Evolutionary conservation across 2,329 filamentous ascomycete genomes (phyloP), one percentile per base, ranked within the genome.

Genomic region (Fusarium subtropicale): DNA sequence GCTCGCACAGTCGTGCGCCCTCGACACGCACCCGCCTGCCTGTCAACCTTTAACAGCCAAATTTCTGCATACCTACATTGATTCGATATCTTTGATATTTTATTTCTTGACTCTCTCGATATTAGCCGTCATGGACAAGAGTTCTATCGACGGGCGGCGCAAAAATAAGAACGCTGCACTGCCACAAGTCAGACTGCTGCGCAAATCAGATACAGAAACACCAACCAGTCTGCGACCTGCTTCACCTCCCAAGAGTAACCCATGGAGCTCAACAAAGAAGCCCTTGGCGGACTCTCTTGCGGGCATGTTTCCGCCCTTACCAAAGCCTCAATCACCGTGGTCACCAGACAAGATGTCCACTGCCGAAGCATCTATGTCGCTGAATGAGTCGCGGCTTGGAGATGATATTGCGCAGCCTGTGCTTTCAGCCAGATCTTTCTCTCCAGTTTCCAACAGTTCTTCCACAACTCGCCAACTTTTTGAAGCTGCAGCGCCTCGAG

Each of bases 161-260:
- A 61, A 64, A 31, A 74, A 65, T 38, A 71, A 59, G 57, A 44
- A 65, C 34, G 26, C 52, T 36, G 31, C 31, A n/a, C 34, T 52
- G 36, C 51, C 66, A 13, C 44, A 56, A 38, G 41, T 57, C 28
- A 65, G 56, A 31, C 44, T 44, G 3, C 28, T 36, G 22, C 57
- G 60, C 45, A 75, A 71, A n/a, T 39, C 45, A 38, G 58, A 67
- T 12, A 45, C 46, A 38, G 58, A 67, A 56, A 38, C 45, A 20
- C 45, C 39, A 20, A 38, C 69, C 34, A 68, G 62, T 15, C 64
- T 79, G 18, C 74, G 70, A 28, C 78, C 77, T 34, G 77, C 78
- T 7, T 79, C 77, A 5, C 77, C 77, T 9, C 78, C 78, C 8
- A 77, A 73, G 46, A 66, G 65, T 7, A 80, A 78, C 57, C 78